phyloP scores from a whole-genome alignment of 768 basidiomycete genomes.

The Hericium rajendrae region DNA sequence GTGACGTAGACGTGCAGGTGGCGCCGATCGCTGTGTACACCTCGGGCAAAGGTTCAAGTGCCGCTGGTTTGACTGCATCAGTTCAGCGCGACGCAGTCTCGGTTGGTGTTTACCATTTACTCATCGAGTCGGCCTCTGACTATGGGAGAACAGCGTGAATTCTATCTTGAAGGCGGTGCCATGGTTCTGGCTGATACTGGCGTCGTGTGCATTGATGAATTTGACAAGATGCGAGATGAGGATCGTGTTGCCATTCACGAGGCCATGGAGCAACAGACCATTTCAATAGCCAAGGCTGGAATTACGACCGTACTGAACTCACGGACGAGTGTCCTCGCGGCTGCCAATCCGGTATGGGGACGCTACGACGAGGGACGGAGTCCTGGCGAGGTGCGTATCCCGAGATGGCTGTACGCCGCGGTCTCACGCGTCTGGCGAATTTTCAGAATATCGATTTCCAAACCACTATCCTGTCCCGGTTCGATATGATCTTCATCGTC shows the following conservation, averaged over 20 bases:
- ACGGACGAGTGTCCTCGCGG: constrained; percentile 93
- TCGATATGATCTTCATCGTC: constrained; percentile 99
- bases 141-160: constrained; percentile 63
- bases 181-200: constrained; percentile 99
- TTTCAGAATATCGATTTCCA: constrained; percentile 90
- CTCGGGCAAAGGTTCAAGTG: constrained; percentile 96
- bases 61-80: constrained; percentile 95
- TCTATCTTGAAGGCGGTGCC: constrained; percentile 97
- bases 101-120: constrained; percentile 35
- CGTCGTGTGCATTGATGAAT: constrained; percentile 99
- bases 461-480: constrained; percentile 95
- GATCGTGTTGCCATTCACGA: constrained; percentile 99
- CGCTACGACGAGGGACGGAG: constrained; percentile 95
- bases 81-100: constrained; percentile 91
- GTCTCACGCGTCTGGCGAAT: not conserved
- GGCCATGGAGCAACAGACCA: constrained; percentile 99
- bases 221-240: constrained; percentile 99
- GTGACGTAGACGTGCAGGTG: constrained; percentile 39
- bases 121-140: not conserved
- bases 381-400: constrained; percentile 69
- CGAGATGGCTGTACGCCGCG: not conserved
- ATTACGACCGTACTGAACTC: constrained; percentile 98
- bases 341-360: constrained; percentile 97
- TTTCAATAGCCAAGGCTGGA: constrained; percentile 98
- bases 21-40: constrained; percentile 98